Conservation (phyloP, 2,329 filamentous ascomycete genomes). For the Dothideomycetes sp. region DNA sequence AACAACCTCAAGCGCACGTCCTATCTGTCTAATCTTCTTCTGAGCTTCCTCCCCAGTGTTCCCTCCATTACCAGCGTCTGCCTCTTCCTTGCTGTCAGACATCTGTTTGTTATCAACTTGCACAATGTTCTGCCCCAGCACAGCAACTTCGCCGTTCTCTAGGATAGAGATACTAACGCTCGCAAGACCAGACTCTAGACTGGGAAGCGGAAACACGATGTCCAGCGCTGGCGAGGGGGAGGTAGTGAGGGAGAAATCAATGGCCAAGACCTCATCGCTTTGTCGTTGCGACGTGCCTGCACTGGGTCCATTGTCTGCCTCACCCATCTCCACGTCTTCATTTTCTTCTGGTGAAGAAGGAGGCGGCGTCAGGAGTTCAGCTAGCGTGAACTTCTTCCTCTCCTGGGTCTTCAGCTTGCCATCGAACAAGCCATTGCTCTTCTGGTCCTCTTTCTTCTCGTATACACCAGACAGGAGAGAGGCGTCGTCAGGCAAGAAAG, state of each 20-base stretch:
- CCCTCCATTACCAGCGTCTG: conserved; percentile 1
- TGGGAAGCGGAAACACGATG: conserved; percentile 13
- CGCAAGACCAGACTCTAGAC: conserved; percentile 27
- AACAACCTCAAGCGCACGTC: conserved; percentile 33
- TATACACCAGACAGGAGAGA: too few species aligned
- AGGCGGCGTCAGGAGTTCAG: conserved; percentile 6
- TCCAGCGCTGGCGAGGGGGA: conserved; percentile 20
- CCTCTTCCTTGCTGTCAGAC: neutral
- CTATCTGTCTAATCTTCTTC: conserved; percentile 24
- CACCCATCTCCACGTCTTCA: neutral
- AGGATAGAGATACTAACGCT: conserved; percentile 49
- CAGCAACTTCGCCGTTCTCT: conserved; percentile 46
- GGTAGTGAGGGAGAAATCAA: conserved; percentile 22
- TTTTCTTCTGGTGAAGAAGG: neutral
- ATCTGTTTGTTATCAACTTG: too few species aligned
- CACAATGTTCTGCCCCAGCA: conserved; percentile 41
- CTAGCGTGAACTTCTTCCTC: conserved; percentile 6
- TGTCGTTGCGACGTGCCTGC: neutral
- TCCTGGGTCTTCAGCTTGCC: conserved; percentile 3
- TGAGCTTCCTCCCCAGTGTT: conserved; percentile 10
- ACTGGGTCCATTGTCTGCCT: neutral
- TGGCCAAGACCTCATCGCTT: conserved; percentile 7
- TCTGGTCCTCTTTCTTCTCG: too few species aligned
- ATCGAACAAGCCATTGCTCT: too few species aligned
- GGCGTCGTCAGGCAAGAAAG: conserved; percentile 40